A percentile compares a stretch with the other conserved stretches of the same genome.
These are phyloP conservation scores for Dictyophora rubrovolvata DNA, from an alignment of 768 basidiomycete species.

Conservation along the genomic window DNA sequence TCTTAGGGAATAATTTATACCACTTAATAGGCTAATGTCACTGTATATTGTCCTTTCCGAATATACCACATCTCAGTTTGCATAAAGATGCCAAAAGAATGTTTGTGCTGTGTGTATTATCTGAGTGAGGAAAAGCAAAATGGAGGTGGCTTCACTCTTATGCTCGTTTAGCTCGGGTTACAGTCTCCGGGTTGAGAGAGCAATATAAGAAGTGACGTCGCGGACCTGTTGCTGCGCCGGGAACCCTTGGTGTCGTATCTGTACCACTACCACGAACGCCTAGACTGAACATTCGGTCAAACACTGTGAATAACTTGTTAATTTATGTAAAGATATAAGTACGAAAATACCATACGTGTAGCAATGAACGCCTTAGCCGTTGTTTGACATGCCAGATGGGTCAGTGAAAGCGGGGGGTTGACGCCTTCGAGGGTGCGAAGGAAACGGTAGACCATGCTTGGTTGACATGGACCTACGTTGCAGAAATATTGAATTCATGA, in stretches of 20 bases:
- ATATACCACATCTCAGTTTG: not conserved
- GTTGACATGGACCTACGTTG: constrained; percentile 64
- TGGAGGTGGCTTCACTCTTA: not conserved
- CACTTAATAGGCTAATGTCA: not conserved
- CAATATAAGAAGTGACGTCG: constrained; percentile 81
- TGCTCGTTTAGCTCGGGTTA: not conserved
- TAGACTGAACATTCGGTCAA: constrained; percentile 83
- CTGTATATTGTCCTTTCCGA: not conserved
- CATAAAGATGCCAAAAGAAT: not conserved
- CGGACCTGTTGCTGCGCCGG: constrained; percentile 58
- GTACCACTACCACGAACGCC: constrained; percentile 71
- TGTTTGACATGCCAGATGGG: constrained; percentile 80
- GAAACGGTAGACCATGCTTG: constrained; percentile 89
- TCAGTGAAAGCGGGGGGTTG: constrained; percentile 77
- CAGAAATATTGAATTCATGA: constrained; percentile 1
- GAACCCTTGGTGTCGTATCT: constrained; percentile 49
- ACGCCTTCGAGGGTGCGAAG: constrained; percentile 84
- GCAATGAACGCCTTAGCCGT: constrained; percentile 85
- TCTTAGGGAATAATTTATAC: constrained; percentile 22
- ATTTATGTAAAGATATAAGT: not conserved
- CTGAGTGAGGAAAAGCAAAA: not conserved
- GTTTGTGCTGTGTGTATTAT: not conserved
- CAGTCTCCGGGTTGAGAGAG: constrained; percentile 53
- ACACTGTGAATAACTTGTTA: constrained; percentile 37
- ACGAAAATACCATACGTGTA: constrained; percentile 43